These are phyloP conservation scores for Grammothele lineata DNA, from an alignment of 768 basidiomycete genomes.

Conservation along the genomic window DNA sequence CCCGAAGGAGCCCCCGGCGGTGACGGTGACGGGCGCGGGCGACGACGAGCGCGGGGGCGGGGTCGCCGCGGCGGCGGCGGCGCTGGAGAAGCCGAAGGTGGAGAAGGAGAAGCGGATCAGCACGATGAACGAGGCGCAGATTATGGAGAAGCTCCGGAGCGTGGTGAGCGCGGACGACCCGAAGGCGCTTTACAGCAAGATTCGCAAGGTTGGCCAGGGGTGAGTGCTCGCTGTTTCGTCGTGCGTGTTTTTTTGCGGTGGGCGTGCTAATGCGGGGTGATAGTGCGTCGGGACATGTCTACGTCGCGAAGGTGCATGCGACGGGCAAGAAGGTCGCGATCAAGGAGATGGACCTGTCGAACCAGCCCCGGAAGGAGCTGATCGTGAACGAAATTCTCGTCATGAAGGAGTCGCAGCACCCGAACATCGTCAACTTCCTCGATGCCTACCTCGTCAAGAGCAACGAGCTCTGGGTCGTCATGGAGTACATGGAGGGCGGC, in stretches of 20 bases:
- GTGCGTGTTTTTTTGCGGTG: neutral
- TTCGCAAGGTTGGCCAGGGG: slow-evolving; percentile 99
- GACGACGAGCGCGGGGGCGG: slow-evolving; percentile 44
- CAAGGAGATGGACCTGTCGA: slow-evolving; percentile 96
- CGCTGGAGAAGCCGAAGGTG: slow-evolving; percentile 56
- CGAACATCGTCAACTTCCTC: slow-evolving; percentile 95
- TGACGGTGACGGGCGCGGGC: slow-evolving; percentile 46
- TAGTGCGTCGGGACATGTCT: slow-evolving; percentile 96
- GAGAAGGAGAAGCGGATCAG: slow-evolving; percentile 82
- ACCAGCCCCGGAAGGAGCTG: slow-evolving; percentile 94
- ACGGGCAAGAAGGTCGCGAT: slow-evolving; percentile 90
- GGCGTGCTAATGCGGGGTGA: neutral
- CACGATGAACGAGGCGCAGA: slow-evolving; percentile 95
- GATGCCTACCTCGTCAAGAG: slow-evolving; percentile 87
- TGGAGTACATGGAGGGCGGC: slow-evolving; percentile 99
- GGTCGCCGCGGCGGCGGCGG: slow-evolving; percentile 67
- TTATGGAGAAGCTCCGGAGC: slow-evolving; percentile 93
- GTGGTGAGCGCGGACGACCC: slow-evolving; percentile 89
- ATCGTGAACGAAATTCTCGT: slow-evolving; percentile 98
- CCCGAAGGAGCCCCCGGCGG: slow-evolving; percentile 28
- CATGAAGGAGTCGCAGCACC: slow-evolving; percentile 97
- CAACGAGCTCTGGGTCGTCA: slow-evolving; percentile 93
- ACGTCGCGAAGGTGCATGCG: slow-evolving; percentile 87
- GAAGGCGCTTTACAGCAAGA: slow-evolving; percentile 87
- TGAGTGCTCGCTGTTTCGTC: slow-evolving; percentile 50